Conservation (phyloP, 2,329 filamentous ascomycete genomes). For the Decorospora gaudefroyi region DNA sequence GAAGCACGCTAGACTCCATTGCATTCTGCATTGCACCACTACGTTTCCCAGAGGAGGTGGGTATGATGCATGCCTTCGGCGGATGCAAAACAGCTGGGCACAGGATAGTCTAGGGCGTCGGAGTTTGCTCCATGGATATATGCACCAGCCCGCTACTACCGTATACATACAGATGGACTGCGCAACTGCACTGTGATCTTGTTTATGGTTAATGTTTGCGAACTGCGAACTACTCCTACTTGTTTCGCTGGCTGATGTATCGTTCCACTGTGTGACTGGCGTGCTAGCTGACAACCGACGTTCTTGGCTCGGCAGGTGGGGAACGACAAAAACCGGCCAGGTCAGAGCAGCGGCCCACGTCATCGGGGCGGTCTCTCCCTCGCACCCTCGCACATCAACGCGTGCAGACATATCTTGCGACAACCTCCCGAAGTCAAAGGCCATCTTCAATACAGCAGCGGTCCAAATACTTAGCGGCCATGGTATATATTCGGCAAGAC, state of each 20-base stretch:
- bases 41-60: not conserved
- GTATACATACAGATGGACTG: too few species aligned
- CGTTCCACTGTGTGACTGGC: too few species aligned
- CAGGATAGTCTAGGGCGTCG: too few species aligned
- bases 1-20: not conserved
- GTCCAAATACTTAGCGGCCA: constrained; percentile 47
- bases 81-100: not conserved
- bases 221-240: too few species aligned
- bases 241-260: too few species aligned
- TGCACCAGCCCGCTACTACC: too few species aligned
- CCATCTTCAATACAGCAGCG: constrained; percentile 7
- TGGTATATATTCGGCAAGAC: constrained; percentile 95
- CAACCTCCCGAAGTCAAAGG: too few species aligned
- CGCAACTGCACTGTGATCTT: too few species aligned
- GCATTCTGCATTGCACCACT: not conserved
- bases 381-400: constrained; percentile 18
- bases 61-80: not conserved
- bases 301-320: not conserved
- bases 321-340: constrained; percentile 7
- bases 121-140: constrained; percentile 1
- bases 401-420: constrained; percentile 11
- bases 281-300: too few species aligned
- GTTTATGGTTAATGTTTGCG: too few species aligned
- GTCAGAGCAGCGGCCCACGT: constrained; percentile 30
- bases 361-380: constrained; percentile 38